Conservation (phyloP, 1,139 yeast species). For the Yamadazyma buinensis region DNA sequence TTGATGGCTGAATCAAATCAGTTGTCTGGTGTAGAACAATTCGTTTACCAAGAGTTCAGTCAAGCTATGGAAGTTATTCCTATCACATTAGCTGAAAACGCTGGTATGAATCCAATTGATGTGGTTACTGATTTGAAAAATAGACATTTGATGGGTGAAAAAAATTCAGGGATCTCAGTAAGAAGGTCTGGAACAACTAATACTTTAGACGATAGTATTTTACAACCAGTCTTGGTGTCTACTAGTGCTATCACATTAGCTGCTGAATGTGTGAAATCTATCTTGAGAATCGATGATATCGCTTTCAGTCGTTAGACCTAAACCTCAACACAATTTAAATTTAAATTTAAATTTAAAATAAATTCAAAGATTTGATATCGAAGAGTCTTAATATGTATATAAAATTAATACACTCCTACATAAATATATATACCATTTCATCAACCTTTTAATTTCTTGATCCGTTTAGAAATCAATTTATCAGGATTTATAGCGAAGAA, state of each 20-base stretch:
- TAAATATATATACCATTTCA: no score
- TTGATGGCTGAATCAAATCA: constrained; percentile 73
- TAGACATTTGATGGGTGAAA: constrained; percentile 87
- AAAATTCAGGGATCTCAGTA: constrained; percentile 92
- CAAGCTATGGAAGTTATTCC: constrained; percentile 95
- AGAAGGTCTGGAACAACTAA: constrained; percentile 92
- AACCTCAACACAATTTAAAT: no score
- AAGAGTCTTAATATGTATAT: no score
- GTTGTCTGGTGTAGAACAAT: constrained; percentile 86
- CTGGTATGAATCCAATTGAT: constrained; percentile 91
- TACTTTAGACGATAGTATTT: constrained; percentile 88
- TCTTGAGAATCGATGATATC: constrained; percentile 93
- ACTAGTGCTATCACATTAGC: constrained; percentile 93
- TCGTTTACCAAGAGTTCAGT: constrained; percentile 94
- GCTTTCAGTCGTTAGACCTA: constrained; percentile 48
- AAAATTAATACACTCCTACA: no score
- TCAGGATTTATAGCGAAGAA: constrained; percentile 61
- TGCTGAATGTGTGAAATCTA: constrained; percentile 93
- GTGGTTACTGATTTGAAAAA: constrained; percentile 93
- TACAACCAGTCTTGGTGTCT: constrained; percentile 93
- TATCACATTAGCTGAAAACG: constrained; percentile 95
- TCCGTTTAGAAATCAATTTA: constrained; percentile 42
- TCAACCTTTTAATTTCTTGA: constrained; percentile 21
- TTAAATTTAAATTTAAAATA: no score
- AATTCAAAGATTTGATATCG: no score